These are phyloP conservation scores for Phytophthora meadii DNA, from an alignment of 352 stramenopile species.

Conservation along the genomic window DNA sequence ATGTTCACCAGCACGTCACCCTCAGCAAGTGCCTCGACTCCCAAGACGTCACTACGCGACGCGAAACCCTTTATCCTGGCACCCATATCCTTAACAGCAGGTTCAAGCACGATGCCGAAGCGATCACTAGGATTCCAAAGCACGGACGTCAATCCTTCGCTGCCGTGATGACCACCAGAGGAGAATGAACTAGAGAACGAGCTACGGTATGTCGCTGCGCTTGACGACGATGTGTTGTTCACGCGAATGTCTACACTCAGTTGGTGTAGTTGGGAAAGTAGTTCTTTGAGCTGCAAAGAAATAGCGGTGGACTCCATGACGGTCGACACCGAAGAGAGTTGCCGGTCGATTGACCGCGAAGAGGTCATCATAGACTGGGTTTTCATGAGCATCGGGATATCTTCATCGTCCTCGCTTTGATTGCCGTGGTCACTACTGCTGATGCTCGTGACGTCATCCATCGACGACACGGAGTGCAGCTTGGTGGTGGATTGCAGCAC, in stretches of 20 bases:
- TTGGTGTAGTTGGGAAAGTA: conserved; percentile 75
- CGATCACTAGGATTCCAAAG: conserved; percentile 83
- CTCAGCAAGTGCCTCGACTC: conserved; percentile 58
- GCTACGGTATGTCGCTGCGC: conserved; percentile 67
- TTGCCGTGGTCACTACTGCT: conserved; percentile 28
- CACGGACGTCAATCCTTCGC: conserved; percentile 47
- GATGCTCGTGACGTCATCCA: conserved; percentile 37
- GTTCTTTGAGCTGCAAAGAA: conserved; percentile 71
- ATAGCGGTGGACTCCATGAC: conserved; percentile 63
- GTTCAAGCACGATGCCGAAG: conserved; percentile 72
- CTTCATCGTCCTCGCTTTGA: conserved; percentile 35
- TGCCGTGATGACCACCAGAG: conserved; percentile 20
- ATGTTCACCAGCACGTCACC: conserved; percentile 81
- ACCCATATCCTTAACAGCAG: conserved; percentile 51
- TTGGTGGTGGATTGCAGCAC: conserved; percentile 44
- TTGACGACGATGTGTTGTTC: conserved; percentile 49
- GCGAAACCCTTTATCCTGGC: conserved; percentile 72
- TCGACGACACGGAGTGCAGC: conserved; percentile 43
- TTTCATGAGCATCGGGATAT: conserved; percentile 53
- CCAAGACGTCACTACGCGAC: conserved; percentile 75
- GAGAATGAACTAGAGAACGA: conserved; percentile 79
- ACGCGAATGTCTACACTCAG: conserved; percentile 75
- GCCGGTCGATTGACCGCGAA: conserved; percentile 45
- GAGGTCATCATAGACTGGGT: conserved; percentile 56
- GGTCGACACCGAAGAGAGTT: conserved; percentile 30